Conservation (phyloP, 129 eudicot genomes). For the Tagetes erecta region DNA sequence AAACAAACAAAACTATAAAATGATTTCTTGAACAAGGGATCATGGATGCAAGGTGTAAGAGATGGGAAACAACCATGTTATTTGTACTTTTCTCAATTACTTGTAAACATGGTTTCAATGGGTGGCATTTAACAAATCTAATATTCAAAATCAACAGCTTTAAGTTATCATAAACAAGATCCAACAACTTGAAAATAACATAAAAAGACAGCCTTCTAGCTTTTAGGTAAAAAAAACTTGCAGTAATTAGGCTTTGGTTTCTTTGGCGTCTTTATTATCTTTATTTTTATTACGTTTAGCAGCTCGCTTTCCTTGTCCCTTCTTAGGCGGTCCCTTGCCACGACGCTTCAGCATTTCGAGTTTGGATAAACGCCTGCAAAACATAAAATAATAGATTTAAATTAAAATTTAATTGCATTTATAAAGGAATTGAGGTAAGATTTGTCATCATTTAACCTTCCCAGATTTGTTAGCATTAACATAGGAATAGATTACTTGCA, state of each 20-base stretch:
- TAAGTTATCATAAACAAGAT: conserved; percentile 4
- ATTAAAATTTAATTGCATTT: background rate
- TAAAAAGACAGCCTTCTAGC: background rate
- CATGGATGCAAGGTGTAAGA: too few relatives aligned
- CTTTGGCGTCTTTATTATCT: background rate
- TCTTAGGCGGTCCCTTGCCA: conserved; percentile 77
- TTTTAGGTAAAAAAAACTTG: conserved; percentile 12
- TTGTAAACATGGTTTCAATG: background rate
- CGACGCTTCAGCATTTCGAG: conserved; percentile 9
- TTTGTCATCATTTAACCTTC: too few relatives aligned
- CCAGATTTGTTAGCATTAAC: too few relatives aligned
- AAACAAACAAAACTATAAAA: too few relatives aligned
- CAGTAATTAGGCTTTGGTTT: background rate
- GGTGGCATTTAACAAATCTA: background rate
- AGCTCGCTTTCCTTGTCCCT: conserved; percentile 89
- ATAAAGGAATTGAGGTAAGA: background rate
- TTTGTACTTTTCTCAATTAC: background rate
- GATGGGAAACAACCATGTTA: background rate
- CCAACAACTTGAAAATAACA: background rate
- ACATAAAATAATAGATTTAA: background rate
- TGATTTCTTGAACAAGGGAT: too few relatives aligned
- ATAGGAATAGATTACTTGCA: background rate
- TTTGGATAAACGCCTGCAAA: conserved; percentile 60
- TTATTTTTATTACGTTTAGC: conserved; percentile 49
- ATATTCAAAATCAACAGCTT: background rate